Evolutionary conservation across 202 grass and related monocot genomes (phyloP).

Genomic region (Thinopyrum obtusiflorum): DNA sequence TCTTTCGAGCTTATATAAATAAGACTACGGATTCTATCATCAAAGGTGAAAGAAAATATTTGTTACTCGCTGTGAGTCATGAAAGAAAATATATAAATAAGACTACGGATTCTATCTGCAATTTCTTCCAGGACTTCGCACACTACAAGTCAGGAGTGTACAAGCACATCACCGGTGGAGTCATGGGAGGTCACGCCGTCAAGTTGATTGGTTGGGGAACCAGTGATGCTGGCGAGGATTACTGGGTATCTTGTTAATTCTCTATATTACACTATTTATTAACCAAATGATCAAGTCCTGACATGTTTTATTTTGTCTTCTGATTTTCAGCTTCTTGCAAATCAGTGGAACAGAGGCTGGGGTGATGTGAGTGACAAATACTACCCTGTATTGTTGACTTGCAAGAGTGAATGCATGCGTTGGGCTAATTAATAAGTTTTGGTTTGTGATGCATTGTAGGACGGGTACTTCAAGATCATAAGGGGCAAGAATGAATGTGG

Average conservation of each 20-base stretch:
- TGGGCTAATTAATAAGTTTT: not conserved
- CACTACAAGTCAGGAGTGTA: constrained; percentile 97
- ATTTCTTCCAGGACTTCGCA: constrained; percentile 68
- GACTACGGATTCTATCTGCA: too few species aligned
- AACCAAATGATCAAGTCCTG: constrained; percentile 4
- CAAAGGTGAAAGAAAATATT: not conserved
- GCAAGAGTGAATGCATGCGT: not conserved
- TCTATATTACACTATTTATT: constrained; percentile 4
- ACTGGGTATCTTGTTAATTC: constrained; percentile 61
- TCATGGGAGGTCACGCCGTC: constrained; percentile 80
- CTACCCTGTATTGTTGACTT: not conserved
- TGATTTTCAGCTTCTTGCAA: constrained; percentile 80
- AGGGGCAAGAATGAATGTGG: constrained; percentile 74
- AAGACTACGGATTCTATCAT: not conserved
- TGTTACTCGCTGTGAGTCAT: not conserved
- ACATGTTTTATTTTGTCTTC: constrained; percentile 27
- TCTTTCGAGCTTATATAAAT: not conserved
- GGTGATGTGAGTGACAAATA: constrained; percentile 65
- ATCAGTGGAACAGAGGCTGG: constrained; percentile 94
- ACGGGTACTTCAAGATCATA: constrained; percentile 82
- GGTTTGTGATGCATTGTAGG: constrained; percentile 40
- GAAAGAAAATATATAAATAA: too few species aligned
- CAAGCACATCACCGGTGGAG: constrained; percentile 69
- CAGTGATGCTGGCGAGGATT: constrained; percentile 75
- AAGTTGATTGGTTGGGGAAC: constrained; percentile 97